phyloP scores from a whole-genome alignment of 148 eudicot genomes.

The Nepenthes gracilis region DNA sequence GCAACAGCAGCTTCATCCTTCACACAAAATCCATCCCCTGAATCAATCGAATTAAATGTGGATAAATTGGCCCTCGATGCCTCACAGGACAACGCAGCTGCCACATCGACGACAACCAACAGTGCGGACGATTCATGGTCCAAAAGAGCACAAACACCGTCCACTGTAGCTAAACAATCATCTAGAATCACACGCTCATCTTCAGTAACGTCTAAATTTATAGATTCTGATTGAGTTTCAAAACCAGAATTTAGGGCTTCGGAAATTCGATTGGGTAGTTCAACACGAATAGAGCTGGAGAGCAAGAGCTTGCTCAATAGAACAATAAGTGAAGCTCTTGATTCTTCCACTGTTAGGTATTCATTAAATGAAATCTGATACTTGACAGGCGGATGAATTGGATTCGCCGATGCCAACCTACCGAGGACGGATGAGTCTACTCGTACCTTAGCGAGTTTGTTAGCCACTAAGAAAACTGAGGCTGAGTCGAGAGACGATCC shows the following conservation, averaged over 20 bases:
- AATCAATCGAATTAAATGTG: slow-evolving; percentile 41
- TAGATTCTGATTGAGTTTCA: background rate
- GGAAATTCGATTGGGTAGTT: slow-evolving; percentile 17
- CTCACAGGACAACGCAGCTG: slow-evolving; percentile 71
- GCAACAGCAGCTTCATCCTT: slow-evolving; percentile 76
- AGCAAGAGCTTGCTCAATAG: slow-evolving; percentile 40
- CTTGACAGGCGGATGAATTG: slow-evolving; percentile 10
- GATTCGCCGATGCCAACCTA: slow-evolving; percentile 23
- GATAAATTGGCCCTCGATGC: slow-evolving; percentile 39
- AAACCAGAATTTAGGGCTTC: slow-evolving; percentile 21
- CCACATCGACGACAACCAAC: slow-evolving; percentile 33
- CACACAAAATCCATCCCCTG: slow-evolving; percentile 55
- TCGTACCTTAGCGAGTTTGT: slow-evolving; percentile 26
- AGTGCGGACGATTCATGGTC: slow-evolving; percentile 38
- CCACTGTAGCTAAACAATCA: slow-evolving; percentile 21
- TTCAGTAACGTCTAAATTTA: slow-evolving; percentile 14
- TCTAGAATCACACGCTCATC: slow-evolving; percentile 21
- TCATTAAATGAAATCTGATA: slow-evolving; percentile 29
- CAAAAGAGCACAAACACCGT: slow-evolving; percentile 50
- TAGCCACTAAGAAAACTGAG: slow-evolving; percentile 41
- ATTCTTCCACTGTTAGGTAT: slow-evolving; percentile 39
- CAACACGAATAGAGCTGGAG: slow-evolving; percentile 21
- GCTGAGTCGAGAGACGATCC: slow-evolving; percentile 50
- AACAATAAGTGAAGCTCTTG: slow-evolving; percentile 45
- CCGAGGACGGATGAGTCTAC: slow-evolving; percentile 55